Conservation (phyloP, 345 rosid species). For the Turnera subulata region DNA sequence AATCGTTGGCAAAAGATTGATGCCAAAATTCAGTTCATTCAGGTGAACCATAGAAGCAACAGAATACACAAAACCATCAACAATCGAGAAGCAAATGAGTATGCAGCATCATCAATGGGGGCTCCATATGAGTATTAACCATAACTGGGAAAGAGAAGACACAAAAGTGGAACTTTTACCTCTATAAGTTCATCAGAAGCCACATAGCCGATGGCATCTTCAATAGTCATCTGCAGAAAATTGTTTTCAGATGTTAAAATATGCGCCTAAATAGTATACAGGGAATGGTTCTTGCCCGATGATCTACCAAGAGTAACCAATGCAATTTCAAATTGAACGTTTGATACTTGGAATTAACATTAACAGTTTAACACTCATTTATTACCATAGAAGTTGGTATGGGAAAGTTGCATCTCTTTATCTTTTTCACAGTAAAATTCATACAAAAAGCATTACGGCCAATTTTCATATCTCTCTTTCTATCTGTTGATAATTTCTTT, state of each 20-base stretch:
- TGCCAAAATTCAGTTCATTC: neutral
- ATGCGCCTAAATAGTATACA: neutral
- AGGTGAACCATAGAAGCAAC: neutral
- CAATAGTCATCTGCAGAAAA: constrained; percentile 81
- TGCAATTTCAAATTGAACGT: neutral
- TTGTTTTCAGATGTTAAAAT: constrained; percentile 10
- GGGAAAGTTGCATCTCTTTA: too few species aligned
- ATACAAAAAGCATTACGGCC: too few species aligned
- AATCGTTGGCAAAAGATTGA: neutral
- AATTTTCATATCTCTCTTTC: too few species aligned
- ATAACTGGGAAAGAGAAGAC: neutral
- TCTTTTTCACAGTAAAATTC: too few species aligned
- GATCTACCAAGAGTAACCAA: neutral
- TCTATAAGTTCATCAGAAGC: constrained; percentile 97
- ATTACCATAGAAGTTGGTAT: neutral
- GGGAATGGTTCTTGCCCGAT: neutral
- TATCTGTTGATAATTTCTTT: too few species aligned
- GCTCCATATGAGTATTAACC: neutral
- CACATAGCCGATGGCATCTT: constrained; percentile 96
- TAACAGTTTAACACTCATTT: neutral
- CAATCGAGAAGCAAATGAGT: neutral
- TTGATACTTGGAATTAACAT: neutral
- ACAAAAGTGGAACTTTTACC: constrained; percentile 33
- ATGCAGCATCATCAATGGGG: neutral
- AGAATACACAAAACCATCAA: neutral